Percentiles rank a stretch among this genome's conserved stretches.
Evolutionary conservation across 805 yeast species (phyloP).

Genomic region (Candida xyloterini): DNA sequence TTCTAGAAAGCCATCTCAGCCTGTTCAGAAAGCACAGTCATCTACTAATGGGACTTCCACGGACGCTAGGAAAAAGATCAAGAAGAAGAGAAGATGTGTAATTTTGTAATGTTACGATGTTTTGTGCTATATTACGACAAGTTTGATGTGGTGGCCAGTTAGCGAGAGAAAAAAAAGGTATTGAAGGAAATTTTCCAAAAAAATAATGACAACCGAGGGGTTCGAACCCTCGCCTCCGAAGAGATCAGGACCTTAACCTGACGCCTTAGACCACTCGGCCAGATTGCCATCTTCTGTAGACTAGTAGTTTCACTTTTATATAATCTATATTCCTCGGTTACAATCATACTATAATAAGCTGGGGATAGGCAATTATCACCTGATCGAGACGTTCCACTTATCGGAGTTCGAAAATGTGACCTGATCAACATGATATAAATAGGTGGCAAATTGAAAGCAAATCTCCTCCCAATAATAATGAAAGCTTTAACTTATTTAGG

Average conservation of each 20-base stretch:
- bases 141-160: not conserved
- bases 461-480: conserved; percentile 33
- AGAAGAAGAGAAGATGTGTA: conserved; percentile 22
- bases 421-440: too few relatives aligned
- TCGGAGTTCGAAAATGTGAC: too few relatives aligned
- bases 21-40: conserved; percentile 4
- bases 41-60: conserved; percentile 1
- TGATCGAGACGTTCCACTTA: too few relatives aligned
- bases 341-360: not conserved
- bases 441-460: too few relatives aligned
- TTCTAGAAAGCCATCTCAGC: conserved; percentile 4
- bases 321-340: not conserved
- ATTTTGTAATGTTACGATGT: conserved; percentile 11
- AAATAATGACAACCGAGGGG: conserved; percentile 71
- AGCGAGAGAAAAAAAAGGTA: conserved; percentile 1
- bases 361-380: too few relatives aligned
- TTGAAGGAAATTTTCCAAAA: conserved; percentile 1
- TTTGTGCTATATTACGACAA: conserved; percentile 1
- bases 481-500: conserved; percentile 48
- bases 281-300: conserved; percentile 36
- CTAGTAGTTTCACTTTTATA: too few relatives aligned
- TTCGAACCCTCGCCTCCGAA: conserved; percentile 87
- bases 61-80: conserved; percentile 10
- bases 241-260: conserved; percentile 65
- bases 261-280: conserved; percentile 43